phyloP scores from a whole-genome alignment of 805 yeast species.

The Saturnispora hagleri region DNA sequence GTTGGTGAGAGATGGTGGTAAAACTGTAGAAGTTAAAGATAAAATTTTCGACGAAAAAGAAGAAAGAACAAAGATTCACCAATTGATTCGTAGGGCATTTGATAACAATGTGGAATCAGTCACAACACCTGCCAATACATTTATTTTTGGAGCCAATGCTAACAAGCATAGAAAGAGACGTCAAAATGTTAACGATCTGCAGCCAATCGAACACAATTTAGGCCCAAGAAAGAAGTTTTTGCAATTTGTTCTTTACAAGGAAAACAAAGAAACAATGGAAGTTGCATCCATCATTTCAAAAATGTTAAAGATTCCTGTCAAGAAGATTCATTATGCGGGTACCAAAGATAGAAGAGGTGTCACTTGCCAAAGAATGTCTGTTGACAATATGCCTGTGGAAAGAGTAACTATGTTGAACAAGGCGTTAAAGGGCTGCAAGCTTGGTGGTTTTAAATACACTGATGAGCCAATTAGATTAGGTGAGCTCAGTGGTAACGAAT shows the following conservation, averaged over 20 bases:
- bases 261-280: constrained; percentile 96
- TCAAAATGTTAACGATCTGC: constrained; percentile 32
- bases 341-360: constrained; percentile 96
- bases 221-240: constrained; percentile 64
- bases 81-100: constrained; percentile 64
- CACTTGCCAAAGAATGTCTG: constrained; percentile 75
- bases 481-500: constrained; percentile 82
- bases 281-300: constrained; percentile 69
- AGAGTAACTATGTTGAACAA: constrained; percentile 70
- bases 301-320: constrained; percentile 65
- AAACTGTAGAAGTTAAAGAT: constrained; percentile 39
- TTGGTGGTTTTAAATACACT: constrained; percentile 72
- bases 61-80: constrained; percentile 72
- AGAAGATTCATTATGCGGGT: constrained; percentile 74
- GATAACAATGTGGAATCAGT: constrained; percentile 67
- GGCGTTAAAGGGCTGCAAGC: constrained; percentile 62
- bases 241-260: constrained; percentile 79
- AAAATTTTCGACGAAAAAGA: constrained; percentile 56
- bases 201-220: constrained; percentile 50
- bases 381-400: constrained; percentile 60
- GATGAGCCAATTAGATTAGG: constrained; percentile 63
- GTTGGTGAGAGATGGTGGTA: constrained; percentile 38
- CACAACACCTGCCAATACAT: constrained; percentile 60
- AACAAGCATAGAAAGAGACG: constrained; percentile 33
- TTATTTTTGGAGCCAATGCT: constrained; percentile 51